Base-by-base conservation (phyloP, 371 early-diverging fungal genomes). In the Lichtheimia ramosa region DNA sequence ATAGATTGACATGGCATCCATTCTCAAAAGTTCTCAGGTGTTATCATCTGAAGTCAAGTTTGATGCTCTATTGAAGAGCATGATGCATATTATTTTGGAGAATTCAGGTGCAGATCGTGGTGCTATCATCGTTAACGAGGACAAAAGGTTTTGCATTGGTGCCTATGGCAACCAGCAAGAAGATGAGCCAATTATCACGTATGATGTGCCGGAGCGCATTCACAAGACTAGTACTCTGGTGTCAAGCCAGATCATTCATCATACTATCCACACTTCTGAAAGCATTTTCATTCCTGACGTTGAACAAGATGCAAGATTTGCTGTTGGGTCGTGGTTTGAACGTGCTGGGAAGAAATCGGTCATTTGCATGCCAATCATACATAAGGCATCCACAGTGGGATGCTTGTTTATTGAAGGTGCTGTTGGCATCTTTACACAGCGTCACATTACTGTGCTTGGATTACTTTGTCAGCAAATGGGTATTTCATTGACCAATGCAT, bases 401-500 rank as follows among this genome's bases (percentile, higher is more conserved):
- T 83, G 83, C 10, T 51, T 84, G 14, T 80, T 83, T 58, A 70
- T 84, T 56, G 83, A 84, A 56, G 82, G 83, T 1, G 74, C 84
- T 0, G 68, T 66, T 20, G 75, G 84, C 21, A 82, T 82, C n/a
- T 83, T 84, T 52, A 82, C 84, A 0, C 83, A 81, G 56, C 73
- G 81, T 24, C 71, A 83, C 51, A 68, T 84, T 61, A 69, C 80
- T 13, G 84, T 84, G 0, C 68, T 84, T 59, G 82, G 81, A 20
- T 43, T 84, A 3, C 43, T 84, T 5, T 83, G 83, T 43, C 84
- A 84, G 28, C 84, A 84, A 51, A 71, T 84, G 64, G 84, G 84
- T n/a, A 84, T 84, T 43, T 84, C 84, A 1, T 78, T 84, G 27
- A 78, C 83, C 8, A 84, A 84, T 41, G 84, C 84, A 0, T 63